phyloP scores from a whole-genome alignment of 2,329 filamentous ascomycete species.

The Penicillium crustosum region DNA sequence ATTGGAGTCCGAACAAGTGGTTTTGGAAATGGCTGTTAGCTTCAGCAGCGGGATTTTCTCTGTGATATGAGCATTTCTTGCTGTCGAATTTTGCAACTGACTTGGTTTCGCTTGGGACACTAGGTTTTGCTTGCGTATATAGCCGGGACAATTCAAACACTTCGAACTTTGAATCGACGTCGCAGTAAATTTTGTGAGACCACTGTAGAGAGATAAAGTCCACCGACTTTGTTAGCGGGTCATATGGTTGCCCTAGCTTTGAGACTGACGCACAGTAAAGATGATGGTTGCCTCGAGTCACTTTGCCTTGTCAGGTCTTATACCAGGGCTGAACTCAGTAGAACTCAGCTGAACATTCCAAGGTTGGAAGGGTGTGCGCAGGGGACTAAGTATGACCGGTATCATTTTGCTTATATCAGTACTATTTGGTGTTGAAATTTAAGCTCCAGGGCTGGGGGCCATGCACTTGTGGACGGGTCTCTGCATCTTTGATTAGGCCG shows the following conservation, averaged over 20 bases:
- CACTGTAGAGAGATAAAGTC: neutral
- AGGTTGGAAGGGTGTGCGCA: neutral
- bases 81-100: neutral
- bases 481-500: neutral
- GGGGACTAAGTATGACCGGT: neutral
- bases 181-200: neutral
- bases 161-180: neutral
- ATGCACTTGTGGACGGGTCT: neutral
- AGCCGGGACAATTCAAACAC: constrained; percentile 7
- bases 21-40: neutral
- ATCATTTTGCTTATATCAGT: neutral
- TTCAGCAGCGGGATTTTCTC: neutral
- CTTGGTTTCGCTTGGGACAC: neutral
- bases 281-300: neutral
- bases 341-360: neutral
- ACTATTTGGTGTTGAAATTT: neutral
- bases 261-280: neutral
- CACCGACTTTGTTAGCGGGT: neutral
- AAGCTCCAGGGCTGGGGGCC: no score
- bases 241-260: neutral
- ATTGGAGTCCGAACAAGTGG: neutral
- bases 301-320: neutral
- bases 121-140: neutral
- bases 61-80: neutral
- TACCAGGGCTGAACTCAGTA: neutral